Conservation (phyloP, 2,329 filamentous ascomycete species). For the Pseudogymnoascus sp. region DNA sequence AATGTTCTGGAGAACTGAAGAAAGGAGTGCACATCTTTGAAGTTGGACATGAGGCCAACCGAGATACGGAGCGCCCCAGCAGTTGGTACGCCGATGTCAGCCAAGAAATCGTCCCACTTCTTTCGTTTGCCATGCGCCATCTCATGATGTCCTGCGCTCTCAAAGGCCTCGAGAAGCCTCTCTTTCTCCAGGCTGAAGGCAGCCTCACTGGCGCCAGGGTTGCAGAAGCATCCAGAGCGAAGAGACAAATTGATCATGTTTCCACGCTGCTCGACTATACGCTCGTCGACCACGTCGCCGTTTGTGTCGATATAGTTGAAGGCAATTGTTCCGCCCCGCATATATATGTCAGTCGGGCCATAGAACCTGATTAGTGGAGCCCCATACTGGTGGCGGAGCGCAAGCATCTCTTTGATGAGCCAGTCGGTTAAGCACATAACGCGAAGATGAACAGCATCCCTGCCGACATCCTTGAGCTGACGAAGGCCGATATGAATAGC, state of each 20-base stretch:
- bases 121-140: not conserved
- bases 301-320: slow-evolving; percentile 34
- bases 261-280: slow-evolving; percentile 31
- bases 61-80: slow-evolving; percentile 34
- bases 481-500: slow-evolving; percentile 33
- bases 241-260: slow-evolving; percentile 30
- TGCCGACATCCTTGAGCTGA: slow-evolving; percentile 29
- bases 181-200: slow-evolving; percentile 27
- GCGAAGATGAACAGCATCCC: slow-evolving; percentile 26
- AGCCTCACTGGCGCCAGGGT: slow-evolving; percentile 34
- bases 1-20: slow-evolving; percentile 30
- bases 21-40: slow-evolving; percentile 32
- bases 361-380: slow-evolving; percentile 31
- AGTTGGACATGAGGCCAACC: slow-evolving; percentile 33
- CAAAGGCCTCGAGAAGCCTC: slow-evolving; percentile 14
- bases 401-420: slow-evolving; percentile 29
- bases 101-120: slow-evolving; percentile 23
- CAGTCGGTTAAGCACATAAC: slow-evolving; percentile 34
- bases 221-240: slow-evolving; percentile 38
- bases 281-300: slow-evolving; percentile 32
- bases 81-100: slow-evolving; percentile 20
- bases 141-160: not conserved
- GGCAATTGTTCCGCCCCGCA: slow-evolving; percentile 33
- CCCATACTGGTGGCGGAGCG: slow-evolving; percentile 30
- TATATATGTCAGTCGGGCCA: slow-evolving; percentile 27